These are phyloP conservation scores for Tuber borchii DNA, from an alignment of 495 filamentous ascomycete genomes.

Conservation along the genomic window DNA sequence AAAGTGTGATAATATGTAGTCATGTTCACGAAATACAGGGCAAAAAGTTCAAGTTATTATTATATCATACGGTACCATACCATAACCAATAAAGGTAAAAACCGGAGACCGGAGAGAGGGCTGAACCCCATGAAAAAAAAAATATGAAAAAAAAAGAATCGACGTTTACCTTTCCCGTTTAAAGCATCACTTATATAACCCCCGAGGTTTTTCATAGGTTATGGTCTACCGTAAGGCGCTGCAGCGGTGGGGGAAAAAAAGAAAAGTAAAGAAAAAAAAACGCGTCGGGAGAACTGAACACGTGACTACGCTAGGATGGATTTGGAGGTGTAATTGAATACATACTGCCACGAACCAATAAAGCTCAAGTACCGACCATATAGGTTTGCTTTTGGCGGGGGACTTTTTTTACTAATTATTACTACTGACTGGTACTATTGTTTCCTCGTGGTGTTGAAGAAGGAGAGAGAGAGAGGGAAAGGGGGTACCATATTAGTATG, in stretches of 20 bases:
- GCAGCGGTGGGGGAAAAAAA: too few species aligned
- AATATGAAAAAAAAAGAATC: too few species aligned
- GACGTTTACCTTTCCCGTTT: not conserved
- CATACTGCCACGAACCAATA: not conserved
- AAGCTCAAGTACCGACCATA: too few species aligned
- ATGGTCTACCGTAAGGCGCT: too few species aligned
- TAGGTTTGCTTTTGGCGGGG: not conserved
- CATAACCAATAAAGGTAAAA: not conserved
- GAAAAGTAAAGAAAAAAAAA: not conserved
- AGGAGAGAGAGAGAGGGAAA: not conserved
- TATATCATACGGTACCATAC: not conserved
- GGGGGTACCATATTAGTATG: not conserved
- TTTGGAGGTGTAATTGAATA: not conserved
- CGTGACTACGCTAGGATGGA: not conserved
- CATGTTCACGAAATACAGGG: not conserved
- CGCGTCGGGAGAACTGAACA: not conserved
- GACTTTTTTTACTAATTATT: not conserved
- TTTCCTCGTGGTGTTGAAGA: not conserved
- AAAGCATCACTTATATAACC: not conserved
- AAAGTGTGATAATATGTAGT: not conserved
- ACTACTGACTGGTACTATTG: not conserved
- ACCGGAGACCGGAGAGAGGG: not conserved
- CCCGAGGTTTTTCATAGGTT: too few species aligned
- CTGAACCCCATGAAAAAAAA: not conserved
- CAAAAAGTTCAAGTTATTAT: not conserved